Conservation (phyloP, 768 basidiomycete species). For the Gymnopilus junonius region DNA sequence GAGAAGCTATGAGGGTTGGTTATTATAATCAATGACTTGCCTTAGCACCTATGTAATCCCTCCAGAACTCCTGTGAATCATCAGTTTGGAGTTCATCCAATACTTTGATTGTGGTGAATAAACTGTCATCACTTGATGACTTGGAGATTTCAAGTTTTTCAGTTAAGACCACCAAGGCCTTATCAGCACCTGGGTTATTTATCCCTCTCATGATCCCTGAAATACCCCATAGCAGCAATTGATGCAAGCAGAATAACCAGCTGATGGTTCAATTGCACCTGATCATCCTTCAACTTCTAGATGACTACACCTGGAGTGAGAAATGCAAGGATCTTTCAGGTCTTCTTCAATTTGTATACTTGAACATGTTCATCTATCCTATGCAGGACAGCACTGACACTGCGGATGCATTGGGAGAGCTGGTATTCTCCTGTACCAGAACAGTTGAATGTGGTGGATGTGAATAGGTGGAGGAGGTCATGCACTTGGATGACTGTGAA, state of each 20-base stretch:
- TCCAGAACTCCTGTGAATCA: constrained; percentile 28
- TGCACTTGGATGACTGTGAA: constrained; percentile 18
- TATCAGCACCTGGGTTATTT: neutral
- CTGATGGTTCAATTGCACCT: constrained; percentile 24
- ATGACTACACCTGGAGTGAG: constrained; percentile 22
- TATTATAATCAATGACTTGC: constrained; percentile 7
- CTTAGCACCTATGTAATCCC: constrained; percentile 25
- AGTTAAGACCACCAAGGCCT: neutral
- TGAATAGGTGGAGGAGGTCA: constrained; percentile 20
- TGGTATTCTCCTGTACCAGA: constrained; percentile 4
- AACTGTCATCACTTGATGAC: too few species aligned
- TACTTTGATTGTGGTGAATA: neutral
- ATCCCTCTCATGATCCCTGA: constrained; percentile 9
- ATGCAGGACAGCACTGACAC: constrained; percentile 21
- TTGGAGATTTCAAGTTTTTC: neutral
- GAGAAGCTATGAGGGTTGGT: neutral
- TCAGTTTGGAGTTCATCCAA: constrained; percentile 5
- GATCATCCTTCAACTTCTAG: constrained; percentile 26
- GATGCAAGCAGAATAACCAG: constrained; percentile 24
- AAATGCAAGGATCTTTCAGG: constrained; percentile 20
- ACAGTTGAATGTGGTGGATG: neutral
- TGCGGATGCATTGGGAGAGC: constrained; percentile 13
- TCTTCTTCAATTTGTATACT: constrained; percentile 18
- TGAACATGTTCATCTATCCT: constrained; percentile 23
- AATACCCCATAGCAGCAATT: constrained; percentile 13